Evolutionary conservation across 768 basidiomycete genomes (phyloP), one percentile per base, ranked within the genome.

Genomic region (Pulveroboletus ravenelii): DNA sequence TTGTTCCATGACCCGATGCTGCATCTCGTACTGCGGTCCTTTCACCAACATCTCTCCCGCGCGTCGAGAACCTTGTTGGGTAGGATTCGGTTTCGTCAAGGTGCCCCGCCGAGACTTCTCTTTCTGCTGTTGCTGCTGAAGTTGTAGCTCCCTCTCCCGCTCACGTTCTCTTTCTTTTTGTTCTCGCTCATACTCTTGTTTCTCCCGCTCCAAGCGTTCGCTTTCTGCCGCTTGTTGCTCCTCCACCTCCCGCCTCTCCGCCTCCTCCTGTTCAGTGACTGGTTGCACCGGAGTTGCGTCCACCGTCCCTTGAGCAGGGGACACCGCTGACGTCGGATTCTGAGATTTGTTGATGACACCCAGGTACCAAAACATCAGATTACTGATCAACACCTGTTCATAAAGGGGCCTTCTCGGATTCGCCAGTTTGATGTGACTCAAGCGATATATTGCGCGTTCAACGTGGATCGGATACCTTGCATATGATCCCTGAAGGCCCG

Each of bases 281-380:
- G 55, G 62, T 35, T 70, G 67, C 9, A 57, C 58, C 12, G 63
- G 65, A 27, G 37, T n/a, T 15, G 56, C 39, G 53, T 25, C 58
- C 47, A 39, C 40, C 44, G 63, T 30, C 20, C 40, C 60, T 65
- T 70, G 69, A 32, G 70, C 56, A 35, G 76, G 58, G 7, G 67
- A 39, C 5, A 69, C 60, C 5, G 74, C 71, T 34, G 66, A 42
- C 12, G 72, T 64, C 13, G 76, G 72, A 46, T 63, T 78, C 61
- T 85, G 86, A 17, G 90, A 81, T 70, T 95, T 93, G 70, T 97
- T 96, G 71, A 97, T 98, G 58, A 97, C 85, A 12, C 94, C 92
- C 34, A 99, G 78, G 66, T 98, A 99, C 96, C 96, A 99, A 77
- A 99, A 98, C 92, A 95, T 96, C 61, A 93, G 73, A 65, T 93